Percentiles rank a stretch among this genome's conserved stretches.
Evolutionary conservation across 2,329 filamentous ascomycete genomes (phyloP).

Genomic region (Orbilia brochopaga): DNA sequence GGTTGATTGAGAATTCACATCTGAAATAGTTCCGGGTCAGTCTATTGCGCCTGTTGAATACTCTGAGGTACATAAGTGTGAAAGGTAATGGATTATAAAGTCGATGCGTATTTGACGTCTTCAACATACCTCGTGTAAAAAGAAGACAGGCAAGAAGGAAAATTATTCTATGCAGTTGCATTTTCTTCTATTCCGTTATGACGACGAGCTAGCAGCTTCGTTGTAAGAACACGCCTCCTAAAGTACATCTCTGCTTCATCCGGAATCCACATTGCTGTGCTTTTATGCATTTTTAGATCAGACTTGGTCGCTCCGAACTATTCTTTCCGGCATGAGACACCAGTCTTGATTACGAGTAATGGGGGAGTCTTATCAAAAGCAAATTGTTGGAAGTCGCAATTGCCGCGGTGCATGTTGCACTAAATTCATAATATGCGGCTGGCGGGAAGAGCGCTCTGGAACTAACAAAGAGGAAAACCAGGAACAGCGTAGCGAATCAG

Average conservation of each 20-base stretch:
- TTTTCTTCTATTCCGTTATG: background rate
- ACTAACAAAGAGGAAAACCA: too few species aligned
- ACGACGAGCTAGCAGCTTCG: background rate
- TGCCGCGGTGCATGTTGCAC: too few species aligned
- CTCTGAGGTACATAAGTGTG: background rate
- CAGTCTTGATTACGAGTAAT: too few species aligned
- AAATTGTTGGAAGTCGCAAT: too few species aligned
- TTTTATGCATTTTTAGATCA: background rate
- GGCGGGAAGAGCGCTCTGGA: too few species aligned
- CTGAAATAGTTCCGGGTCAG: background rate
- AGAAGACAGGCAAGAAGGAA: background rate
- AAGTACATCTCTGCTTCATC: background rate
- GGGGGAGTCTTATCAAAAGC: too few species aligned
- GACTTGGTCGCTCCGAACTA: too few species aligned
- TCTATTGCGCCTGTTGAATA: background rate
- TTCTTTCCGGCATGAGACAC: too few species aligned
- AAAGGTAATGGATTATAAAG: background rate
- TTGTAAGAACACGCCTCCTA: background rate
- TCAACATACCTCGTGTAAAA: background rate
- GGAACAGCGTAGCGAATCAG: too few species aligned
- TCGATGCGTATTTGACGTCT: background rate
- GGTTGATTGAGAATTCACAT: constrained; percentile 9
- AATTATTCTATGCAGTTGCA: background rate
- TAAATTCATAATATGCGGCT: too few species aligned
- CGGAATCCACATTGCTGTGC: background rate